These are phyloP conservation scores for Hirschfeldia incana DNA, from an alignment of 345 rosid genomes.

Conservation along the genomic window DNA sequence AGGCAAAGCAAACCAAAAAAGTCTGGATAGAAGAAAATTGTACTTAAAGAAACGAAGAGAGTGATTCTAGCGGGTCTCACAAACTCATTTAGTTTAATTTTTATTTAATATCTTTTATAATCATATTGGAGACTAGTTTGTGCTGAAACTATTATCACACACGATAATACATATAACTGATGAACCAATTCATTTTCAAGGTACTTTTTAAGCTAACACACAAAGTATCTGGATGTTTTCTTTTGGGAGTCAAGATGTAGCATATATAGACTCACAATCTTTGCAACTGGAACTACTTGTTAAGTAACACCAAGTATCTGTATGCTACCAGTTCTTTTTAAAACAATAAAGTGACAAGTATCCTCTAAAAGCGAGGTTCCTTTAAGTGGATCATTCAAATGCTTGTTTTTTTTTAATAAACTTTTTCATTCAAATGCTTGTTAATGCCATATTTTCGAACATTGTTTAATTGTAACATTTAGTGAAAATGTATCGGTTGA, in stretches of 20 bases:
- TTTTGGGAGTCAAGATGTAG: neutral
- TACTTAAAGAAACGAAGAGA: slow-evolving; percentile 29
- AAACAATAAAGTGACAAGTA: neutral
- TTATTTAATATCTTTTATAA: neutral
- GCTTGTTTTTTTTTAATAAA: too few species aligned
- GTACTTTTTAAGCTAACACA: neutral
- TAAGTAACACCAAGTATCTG: neutral
- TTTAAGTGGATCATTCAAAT: neutral
- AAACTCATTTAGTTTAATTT: neutral
- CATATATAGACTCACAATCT: neutral
- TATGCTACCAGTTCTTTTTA: neutral
- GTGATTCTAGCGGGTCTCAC: slow-evolving; percentile 35
- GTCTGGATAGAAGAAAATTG: slow-evolving; percentile 22
- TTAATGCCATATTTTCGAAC: neutral
- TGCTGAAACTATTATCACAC: neutral
- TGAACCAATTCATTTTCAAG: neutral
- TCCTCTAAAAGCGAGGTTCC: neutral
- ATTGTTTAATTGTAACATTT: neutral
- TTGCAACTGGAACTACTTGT: neutral
- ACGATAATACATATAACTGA: neutral
- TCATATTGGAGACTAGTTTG: neutral
- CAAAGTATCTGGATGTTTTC: neutral
- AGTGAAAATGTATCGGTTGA: neutral
- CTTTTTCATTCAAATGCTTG: neutral
- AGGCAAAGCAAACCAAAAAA: slow-evolving; percentile 28